Evolutionary conservation across 345 rosid species (phyloP).

Genomic region (Nephelium lappaceum): DNA sequence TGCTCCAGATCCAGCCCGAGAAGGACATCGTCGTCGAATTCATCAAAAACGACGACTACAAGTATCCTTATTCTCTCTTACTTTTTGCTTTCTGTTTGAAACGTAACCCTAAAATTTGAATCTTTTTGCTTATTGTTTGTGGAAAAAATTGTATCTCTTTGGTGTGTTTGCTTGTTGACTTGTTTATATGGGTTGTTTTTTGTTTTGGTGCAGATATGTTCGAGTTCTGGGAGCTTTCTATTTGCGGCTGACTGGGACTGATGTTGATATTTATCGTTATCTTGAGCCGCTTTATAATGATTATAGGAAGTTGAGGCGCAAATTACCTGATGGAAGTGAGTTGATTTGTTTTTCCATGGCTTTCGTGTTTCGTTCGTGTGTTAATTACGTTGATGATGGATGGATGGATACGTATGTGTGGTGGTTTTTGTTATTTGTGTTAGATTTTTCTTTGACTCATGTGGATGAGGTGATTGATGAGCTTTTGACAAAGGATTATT

Average conservation of each 20-base stretch:
- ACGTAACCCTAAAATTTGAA: no score
- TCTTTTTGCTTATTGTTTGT: no score
- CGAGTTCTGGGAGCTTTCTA: conserved; percentile 91
- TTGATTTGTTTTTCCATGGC: not conserved
- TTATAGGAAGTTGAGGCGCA: conserved; percentile 74
- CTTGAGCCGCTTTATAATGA: conserved; percentile 87
- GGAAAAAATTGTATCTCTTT: not conserved
- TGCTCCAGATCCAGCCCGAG: conserved; percentile 96
- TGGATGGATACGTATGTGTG: not conserved
- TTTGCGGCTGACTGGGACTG: conserved; percentile 81
- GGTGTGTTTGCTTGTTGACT: not conserved
- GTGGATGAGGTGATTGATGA: conserved; percentile 92
- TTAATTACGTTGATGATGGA: not conserved
- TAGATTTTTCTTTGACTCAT: conserved; percentile 67
- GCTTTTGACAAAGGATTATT: conserved; percentile 77
- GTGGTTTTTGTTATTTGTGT: not conserved
- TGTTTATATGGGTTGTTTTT: not conserved
- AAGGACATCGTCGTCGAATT: conserved; percentile 91
- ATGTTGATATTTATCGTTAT: conserved; percentile 76
- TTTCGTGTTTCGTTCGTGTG: not conserved
- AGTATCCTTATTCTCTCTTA: conserved; percentile 36
- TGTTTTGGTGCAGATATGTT: conserved; percentile 57
- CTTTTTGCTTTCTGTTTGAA: no score
- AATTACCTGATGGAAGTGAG: conserved; percentile 73
- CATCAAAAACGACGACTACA: conserved; percentile 90